These are phyloP conservation scores for Aspergillus pseudoviridinutans DNA, from an alignment of 2,329 filamentous ascomycete species.

Conservation along the genomic window DNA sequence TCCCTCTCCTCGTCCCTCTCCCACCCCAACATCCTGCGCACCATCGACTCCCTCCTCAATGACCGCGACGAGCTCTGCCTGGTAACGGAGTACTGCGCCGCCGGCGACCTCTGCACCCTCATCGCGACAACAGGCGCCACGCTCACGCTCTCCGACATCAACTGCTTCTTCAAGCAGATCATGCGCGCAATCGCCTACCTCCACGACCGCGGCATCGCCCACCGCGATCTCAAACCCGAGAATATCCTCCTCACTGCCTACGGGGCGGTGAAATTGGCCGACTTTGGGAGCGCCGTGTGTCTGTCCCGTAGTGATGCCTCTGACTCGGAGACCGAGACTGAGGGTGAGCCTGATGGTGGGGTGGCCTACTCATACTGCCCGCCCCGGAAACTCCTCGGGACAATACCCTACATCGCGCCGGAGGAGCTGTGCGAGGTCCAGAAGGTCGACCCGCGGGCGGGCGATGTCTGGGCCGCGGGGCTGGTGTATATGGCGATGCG, in stretches of 20 bases:
- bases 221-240: slow-evolving; percentile 90
- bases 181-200: slow-evolving; percentile 52
- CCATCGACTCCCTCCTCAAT: slow-evolving; percentile 25
- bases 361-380: background rate
- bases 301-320: background rate
- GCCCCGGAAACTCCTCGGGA: slow-evolving; percentile 49
- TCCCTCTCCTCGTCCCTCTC: slow-evolving; percentile 12
- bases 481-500: slow-evolving; percentile 26
- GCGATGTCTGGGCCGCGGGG: slow-evolving; percentile 29
- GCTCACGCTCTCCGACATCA: slow-evolving; percentile 77
- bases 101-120: slow-evolving; percentile 79
- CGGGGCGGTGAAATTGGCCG: slow-evolving; percentile 84
- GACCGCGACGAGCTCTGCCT: slow-evolving; percentile 25
- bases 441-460: slow-evolving; percentile 5
- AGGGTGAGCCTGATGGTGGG: background rate
- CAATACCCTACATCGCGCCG: slow-evolving; percentile 79
- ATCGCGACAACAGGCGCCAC: slow-evolving; percentile 69
- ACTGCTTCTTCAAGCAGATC: slow-evolving; percentile 78
- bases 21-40: slow-evolving; percentile 28
- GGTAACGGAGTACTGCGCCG: slow-evolving; percentile 57
- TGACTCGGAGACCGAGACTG: background rate
- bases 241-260: slow-evolving; percentile 81
- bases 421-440: slow-evolving; percentile 45
- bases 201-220: slow-evolving; percentile 78
- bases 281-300: slow-evolving; percentile 64